These are phyloP conservation scores for Cladophialophora chaetospira DNA, from an alignment of 2,329 filamentous ascomycete species.

Conservation along the genomic window DNA sequence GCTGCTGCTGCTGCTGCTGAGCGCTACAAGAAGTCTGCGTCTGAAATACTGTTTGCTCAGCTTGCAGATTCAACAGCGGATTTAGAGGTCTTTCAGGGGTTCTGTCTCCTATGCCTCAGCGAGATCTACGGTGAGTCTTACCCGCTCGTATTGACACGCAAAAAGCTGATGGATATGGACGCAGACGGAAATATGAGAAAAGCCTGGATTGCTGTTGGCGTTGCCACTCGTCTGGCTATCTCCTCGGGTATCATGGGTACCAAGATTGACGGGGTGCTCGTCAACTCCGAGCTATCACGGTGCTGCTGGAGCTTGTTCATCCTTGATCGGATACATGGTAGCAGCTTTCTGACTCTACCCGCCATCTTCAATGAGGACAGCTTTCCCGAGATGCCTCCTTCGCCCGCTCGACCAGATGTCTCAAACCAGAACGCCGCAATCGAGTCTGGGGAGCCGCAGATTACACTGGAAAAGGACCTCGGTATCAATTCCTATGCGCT, in stretches of 20 bases:
- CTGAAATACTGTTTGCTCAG: conserved; percentile 17
- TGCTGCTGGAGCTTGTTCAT: conserved; percentile 29
- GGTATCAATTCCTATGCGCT: conserved; percentile 26
- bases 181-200: conserved; percentile 25
- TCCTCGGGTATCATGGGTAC: conserved; percentile 16
- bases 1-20: conserved; percentile 33
- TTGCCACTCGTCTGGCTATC: conserved; percentile 23
- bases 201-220: conserved; percentile 27
- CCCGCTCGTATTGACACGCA: background rate
- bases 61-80: conserved; percentile 16
- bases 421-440: background rate
- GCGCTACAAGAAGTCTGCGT: conserved; percentile 42
- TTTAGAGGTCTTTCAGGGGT: conserved; percentile 20
- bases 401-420: background rate
- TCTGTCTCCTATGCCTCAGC: conserved; percentile 25
- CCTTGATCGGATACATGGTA: conserved; percentile 29
- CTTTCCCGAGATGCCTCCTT: conserved; percentile 22
- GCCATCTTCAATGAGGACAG: conserved; percentile 20
- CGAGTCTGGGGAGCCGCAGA: background rate
- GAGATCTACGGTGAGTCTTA: conserved; percentile 24
- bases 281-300: conserved; percentile 17
- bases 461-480: conserved; percentile 11
- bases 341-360: conserved; percentile 20
- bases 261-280: background rate
- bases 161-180: background rate